Evolutionary conservation across 805 yeast genomes (phyloP).

Genomic region (Candida peoriensis): DNA sequence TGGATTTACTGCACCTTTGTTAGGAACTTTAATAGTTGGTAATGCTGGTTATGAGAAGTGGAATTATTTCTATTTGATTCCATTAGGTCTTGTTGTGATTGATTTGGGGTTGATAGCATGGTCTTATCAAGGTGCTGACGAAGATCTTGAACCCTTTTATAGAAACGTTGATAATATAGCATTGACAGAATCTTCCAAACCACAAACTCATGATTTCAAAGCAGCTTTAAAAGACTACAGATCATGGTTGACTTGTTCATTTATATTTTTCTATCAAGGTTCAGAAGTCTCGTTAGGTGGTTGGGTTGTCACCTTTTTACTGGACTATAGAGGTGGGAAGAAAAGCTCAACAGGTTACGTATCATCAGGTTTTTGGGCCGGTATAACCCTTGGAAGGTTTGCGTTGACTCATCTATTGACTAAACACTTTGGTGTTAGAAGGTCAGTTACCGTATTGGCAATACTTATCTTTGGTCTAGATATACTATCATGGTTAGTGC

Average conservation of each 20-base stretch:
- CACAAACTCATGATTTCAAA: constrained; percentile 14
- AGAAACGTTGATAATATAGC: constrained; percentile 10
- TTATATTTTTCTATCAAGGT: constrained; percentile 58
- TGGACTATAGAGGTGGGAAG: constrained; percentile 44
- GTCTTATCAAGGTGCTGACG: constrained; percentile 43
- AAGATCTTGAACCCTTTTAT: constrained; percentile 29
- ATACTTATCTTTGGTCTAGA: constrained; percentile 33
- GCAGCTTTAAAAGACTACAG: constrained; percentile 35
- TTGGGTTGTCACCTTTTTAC: constrained; percentile 58
- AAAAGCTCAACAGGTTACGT: constrained; percentile 44
- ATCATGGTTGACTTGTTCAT: constrained; percentile 50
- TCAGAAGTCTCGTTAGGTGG: constrained; percentile 60
- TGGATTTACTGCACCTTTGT: constrained; percentile 55
- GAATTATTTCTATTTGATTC: constrained; percentile 51
- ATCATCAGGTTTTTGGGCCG: constrained; percentile 64
- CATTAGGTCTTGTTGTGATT: constrained; percentile 36
- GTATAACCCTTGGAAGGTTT: constrained; percentile 54
- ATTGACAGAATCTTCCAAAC: neutral
- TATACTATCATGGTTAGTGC: constrained; percentile 44
- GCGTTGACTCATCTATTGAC: constrained; percentile 38
- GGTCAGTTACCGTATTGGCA: constrained; percentile 35
- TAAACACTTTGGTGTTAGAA: constrained; percentile 37
- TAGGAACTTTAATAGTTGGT: constrained; percentile 50
- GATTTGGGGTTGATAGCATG: constrained; percentile 30
- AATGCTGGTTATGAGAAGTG: constrained; percentile 41